Base-by-base conservation (phyloP, 306 rosid genomes). In the Morella rubra region DNA sequence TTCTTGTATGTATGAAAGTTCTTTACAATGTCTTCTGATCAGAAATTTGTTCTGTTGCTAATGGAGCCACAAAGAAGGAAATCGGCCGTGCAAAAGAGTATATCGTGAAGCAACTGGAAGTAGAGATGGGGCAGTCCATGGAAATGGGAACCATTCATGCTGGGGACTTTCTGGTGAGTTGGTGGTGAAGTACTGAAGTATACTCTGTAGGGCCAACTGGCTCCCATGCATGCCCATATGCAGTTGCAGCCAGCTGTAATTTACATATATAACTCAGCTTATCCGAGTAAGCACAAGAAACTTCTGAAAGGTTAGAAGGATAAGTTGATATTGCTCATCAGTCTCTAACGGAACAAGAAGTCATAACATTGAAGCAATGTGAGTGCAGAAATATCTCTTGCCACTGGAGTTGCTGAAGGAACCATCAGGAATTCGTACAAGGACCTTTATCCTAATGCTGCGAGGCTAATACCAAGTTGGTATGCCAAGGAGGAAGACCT, bases 111-210 rank as follows among this genome's bases (percentile, higher is more conserved):
- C 98, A 92, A 81, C 92, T 95, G 81, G 98, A 96, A 60, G 77
- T 95, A 87, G 98, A 95, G 82, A 86, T 90, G 37, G 97, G 97
- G 67, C 93, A 89, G 75, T 86, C 96, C 41, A 96, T 95, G 85
- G 98, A 92, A 87, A 95, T 95, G 97, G 97, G 97, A 77, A 90
- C 98, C 49, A 92, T 95, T 83, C 98, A 93, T 79, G 97, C 97
- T 40, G 98, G 97, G 65, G 93, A 95, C 86, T 95, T 95, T 45
- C 91, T 95, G 97, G 98, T 95, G 79, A 86, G 93, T 77, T 52
- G 44, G 27, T 11, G 44, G 50, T 65, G 50, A 16, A 42, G 32
- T 65, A 65, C 40, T n/a, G n/a, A n/a, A n/a, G n/a, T n/a, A n/a
- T n/a, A 65, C 27, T 16, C 50, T 41, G 49, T 65, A 8, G n/a